Conservation (phyloP, 2,329 filamentous ascomycete species). For the Stagonosporopsis tanaceti region DNA sequence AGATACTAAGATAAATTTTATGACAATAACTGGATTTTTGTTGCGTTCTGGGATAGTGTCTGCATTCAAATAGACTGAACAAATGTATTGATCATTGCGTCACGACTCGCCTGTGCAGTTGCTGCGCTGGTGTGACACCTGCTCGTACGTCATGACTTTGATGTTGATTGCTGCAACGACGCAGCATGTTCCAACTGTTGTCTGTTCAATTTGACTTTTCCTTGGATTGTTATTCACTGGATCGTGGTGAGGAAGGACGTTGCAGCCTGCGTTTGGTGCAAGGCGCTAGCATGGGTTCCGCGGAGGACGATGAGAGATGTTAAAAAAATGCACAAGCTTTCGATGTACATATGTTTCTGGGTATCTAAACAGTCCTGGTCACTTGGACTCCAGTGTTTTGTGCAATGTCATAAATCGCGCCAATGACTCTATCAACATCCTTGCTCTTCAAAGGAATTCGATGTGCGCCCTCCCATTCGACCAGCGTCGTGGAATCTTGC, state of each 20-base stretch:
- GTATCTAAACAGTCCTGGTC: slow-evolving; percentile 34
- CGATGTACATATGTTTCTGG: neutral
- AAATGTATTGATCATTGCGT: slow-evolving; percentile 4
- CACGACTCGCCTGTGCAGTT: neutral
- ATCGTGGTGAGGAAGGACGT: neutral
- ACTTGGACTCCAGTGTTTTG: slow-evolving; percentile 57
- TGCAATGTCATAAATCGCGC: slow-evolving; percentile 62
- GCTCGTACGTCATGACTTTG: slow-evolving; percentile 11
- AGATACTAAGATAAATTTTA: neutral
- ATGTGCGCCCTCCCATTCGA: slow-evolving; percentile 80
- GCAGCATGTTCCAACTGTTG: no score
- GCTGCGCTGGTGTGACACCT: neutral
- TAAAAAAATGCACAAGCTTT: neutral
- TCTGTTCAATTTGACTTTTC: neutral
- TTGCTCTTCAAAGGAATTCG: slow-evolving; percentile 72
- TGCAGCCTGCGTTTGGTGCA: neutral
- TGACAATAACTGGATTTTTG: neutral
- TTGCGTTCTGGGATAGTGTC: neutral
- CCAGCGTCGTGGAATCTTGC: slow-evolving; percentile 59
- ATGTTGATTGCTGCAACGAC: no score
- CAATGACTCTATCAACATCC: slow-evolving; percentile 68
- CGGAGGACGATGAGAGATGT: neutral
- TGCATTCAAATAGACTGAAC: neutral
- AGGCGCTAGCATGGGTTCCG: neutral
- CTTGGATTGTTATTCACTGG: neutral